Conservation (phyloP, 192 early-diverging fungal species). For the Geranomyces michiganensis region DNA sequence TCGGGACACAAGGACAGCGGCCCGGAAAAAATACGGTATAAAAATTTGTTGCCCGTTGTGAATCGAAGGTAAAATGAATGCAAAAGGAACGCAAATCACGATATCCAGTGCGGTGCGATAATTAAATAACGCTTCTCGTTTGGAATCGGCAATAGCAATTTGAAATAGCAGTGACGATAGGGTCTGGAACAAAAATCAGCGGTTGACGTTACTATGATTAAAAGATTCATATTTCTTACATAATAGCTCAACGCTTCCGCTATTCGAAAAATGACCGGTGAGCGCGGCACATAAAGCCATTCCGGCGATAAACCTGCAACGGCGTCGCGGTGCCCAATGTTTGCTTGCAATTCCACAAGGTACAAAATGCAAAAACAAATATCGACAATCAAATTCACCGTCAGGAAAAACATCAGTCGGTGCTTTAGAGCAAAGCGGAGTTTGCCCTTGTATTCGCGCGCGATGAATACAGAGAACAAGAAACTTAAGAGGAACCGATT, state of each 20-base stretch:
- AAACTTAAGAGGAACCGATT: not conserved
- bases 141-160: constrained; percentile 6
- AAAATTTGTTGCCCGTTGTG: constrained; percentile 31
- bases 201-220: constrained; percentile 9
- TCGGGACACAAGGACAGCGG: constrained; percentile 57
- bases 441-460: constrained; percentile 7
- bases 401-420: not conserved
- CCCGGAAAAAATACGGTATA: constrained; percentile 52
- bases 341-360: constrained; percentile 58
- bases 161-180: too few species aligned
- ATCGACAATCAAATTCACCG: constrained; percentile 56
- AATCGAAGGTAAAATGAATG: constrained; percentile 35
- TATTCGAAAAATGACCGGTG: not conserved
- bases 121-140: constrained; percentile 17
- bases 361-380: constrained; percentile 60
- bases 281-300: constrained; percentile 53
- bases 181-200: not conserved
- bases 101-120: constrained; percentile 45
- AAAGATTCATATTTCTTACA: constrained; percentile 1
- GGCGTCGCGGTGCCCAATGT: constrained; percentile 26
- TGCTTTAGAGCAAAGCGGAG: not conserved
- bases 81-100: constrained; percentile 58
- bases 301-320: constrained; percentile 41
- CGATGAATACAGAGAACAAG: constrained; percentile 6
- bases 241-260: constrained; percentile 14